phyloP scores from a whole-genome alignment of 768 basidiomycete species.

The Macrocybe gigantea region DNA sequence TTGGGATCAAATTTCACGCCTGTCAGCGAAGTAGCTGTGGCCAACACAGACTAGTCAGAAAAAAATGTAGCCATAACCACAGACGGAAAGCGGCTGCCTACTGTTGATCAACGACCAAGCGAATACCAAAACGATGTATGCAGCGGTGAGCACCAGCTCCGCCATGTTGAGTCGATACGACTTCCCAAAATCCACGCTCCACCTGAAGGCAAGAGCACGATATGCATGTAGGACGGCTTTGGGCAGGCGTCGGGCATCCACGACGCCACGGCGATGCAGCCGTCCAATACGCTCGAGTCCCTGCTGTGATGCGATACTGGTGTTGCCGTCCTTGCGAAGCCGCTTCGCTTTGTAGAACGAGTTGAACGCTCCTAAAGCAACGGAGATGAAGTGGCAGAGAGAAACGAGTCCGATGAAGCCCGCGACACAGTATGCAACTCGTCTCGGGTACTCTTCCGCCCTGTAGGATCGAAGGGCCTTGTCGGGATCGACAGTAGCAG shows the following conservation, averaged over 20 bases:
- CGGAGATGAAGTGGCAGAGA: slow-evolving; percentile 22
- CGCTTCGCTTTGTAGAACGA: slow-evolving; percentile 12
- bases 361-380: slow-evolving; percentile 7
- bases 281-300: slow-evolving; percentile 6
- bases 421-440: slow-evolving; percentile 37
- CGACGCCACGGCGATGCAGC: background rate
- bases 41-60: background rate
- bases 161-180: slow-evolving; percentile 33
- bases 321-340: slow-evolving; percentile 1
- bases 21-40: background rate
- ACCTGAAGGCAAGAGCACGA: slow-evolving; percentile 30
- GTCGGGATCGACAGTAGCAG: slow-evolving; percentile 9
- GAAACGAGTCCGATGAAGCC: slow-evolving; percentile 35
- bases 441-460: slow-evolving; percentile 29
- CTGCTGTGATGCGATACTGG: slow-evolving; percentile 1
- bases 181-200: slow-evolving; percentile 26
- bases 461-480: slow-evolving; percentile 17
- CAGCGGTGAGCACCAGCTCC: slow-evolving; percentile 30
- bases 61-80: background rate
- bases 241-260: slow-evolving; percentile 17
- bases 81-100: slow-evolving; percentile 9
- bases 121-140: slow-evolving; percentile 31
- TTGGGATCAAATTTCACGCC: slow-evolving; percentile 8
- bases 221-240: slow-evolving; percentile 25
- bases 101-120: slow-evolving; percentile 32